Percentiles rank a stretch among this genome's conserved stretches.
Conservation (phyloP, 2,329 filamentous ascomycete species). For the Coleophoma eucalyptorum region DNA sequence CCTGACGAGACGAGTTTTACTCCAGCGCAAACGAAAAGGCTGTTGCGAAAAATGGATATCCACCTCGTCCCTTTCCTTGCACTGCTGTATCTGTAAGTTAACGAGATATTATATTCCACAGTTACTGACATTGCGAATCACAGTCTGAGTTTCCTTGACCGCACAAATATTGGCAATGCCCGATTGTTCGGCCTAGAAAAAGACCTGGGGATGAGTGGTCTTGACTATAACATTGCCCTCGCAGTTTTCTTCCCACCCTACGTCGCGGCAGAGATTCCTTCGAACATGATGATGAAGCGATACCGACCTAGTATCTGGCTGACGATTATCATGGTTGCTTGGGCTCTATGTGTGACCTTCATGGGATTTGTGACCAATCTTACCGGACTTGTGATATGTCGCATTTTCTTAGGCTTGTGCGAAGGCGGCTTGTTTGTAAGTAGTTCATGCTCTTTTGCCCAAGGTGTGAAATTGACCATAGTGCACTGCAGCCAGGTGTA, state of each 20-base stretch:
- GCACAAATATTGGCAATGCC: constrained; percentile 19
- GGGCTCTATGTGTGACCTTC: constrained; percentile 10
- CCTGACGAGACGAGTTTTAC: constrained; percentile 24
- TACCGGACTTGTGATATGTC: constrained; percentile 25
- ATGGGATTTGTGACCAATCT: constrained; percentile 27
- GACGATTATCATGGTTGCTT: constrained; percentile 55
- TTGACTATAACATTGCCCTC: constrained; percentile 20
- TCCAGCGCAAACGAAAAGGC: constrained; percentile 38
- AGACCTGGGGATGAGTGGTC: constrained; percentile 18
- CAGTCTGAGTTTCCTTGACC: constrained; percentile 13
- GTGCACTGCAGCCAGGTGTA: neutral
- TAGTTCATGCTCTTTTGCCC: neutral
- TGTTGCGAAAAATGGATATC: constrained; percentile 52
- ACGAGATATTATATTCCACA: constrained; percentile 20
- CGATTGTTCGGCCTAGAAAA: constrained; percentile 17
- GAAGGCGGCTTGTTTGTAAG: constrained; percentile 15
- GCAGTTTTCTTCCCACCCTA: constrained; percentile 20
- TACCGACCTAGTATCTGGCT: constrained; percentile 53
- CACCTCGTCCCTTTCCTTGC: constrained; percentile 56
- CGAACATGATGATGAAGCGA: constrained; percentile 53
- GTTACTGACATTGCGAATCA: neutral
- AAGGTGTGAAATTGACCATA: too few relatives aligned
- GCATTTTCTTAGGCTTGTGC: constrained; percentile 17
- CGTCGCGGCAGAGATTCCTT: constrained; percentile 41
- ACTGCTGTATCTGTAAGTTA: constrained; percentile 45